Conservation (phyloP, 208 protist species). For the Wallacemonas collosoma region DNA sequence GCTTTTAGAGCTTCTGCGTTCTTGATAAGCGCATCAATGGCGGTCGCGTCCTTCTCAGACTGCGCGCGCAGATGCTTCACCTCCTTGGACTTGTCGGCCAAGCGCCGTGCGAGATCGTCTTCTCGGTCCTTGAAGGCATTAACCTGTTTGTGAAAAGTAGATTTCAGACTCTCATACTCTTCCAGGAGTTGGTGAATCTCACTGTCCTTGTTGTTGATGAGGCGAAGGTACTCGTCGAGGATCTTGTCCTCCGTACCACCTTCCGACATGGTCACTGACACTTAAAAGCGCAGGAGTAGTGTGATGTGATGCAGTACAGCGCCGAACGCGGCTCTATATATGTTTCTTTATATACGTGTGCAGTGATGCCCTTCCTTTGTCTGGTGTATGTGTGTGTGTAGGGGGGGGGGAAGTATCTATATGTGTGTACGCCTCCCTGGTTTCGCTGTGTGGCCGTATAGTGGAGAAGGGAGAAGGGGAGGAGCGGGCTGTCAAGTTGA, state of each 20-base stretch:
- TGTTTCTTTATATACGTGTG: background rate
- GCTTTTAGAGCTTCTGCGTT: constrained; percentile 39
- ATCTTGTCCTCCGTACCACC: constrained; percentile 54
- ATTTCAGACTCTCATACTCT: constrained; percentile 44
- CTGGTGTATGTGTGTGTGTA: no score
- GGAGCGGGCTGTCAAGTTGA: no score
- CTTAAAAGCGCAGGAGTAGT: background rate
- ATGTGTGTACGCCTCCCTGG: no score
- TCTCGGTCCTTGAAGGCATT: constrained; percentile 1
- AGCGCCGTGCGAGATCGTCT: constrained; percentile 3
- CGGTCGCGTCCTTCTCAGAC: constrained; percentile 26
- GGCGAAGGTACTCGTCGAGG: constrained; percentile 84
- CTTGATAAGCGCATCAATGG: constrained; percentile 40
- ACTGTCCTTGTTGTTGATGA: constrained; percentile 88
- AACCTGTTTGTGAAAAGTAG: constrained; percentile 20
- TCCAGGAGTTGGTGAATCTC: constrained; percentile 64
- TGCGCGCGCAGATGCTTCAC: constrained; percentile 31
- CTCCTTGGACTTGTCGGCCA: constrained; percentile 27
- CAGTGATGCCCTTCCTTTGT: background rate
- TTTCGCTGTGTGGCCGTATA: no score
- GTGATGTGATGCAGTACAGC: background rate
- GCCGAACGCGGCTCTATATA: background rate
- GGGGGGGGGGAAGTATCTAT: no score
- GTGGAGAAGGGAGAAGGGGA: no score
- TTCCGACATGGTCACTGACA: background rate